These are phyloP conservation scores for Obelidium mucronatum DNA, from an alignment of 192 early-diverging fungal species.

Conservation along the genomic window DNA sequence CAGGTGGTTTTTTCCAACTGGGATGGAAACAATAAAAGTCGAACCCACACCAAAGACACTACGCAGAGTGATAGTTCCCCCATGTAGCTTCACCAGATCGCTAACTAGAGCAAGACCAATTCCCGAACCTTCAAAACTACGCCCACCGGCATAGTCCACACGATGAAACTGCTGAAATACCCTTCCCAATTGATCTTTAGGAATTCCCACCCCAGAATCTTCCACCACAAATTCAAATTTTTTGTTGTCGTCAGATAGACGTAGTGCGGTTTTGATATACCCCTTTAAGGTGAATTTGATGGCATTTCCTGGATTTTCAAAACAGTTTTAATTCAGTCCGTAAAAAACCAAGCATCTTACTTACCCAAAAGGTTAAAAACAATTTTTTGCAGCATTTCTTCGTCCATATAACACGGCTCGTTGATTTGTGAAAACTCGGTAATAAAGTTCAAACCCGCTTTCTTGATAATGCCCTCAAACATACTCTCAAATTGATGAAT, in stretches of 20 bases:
- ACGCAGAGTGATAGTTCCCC: constrained; percentile 49
- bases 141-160: constrained; percentile 58
- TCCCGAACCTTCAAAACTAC: constrained; percentile 66
- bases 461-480: constrained; percentile 61
- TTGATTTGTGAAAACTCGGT: constrained; percentile 44
- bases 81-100: constrained; percentile 63
- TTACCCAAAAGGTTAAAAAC: constrained; percentile 67
- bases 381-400: constrained; percentile 70
- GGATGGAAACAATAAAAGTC: constrained; percentile 57
- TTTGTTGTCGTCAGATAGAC: constrained; percentile 42
- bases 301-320: constrained; percentile 58
- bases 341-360: no score
- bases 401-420: constrained; percentile 53
- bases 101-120: constrained; percentile 65
- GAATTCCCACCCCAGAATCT: constrained; percentile 62
- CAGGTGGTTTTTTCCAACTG: constrained; percentile 56
- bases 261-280: constrained; percentile 45
- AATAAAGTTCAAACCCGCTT: constrained; percentile 49
- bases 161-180: constrained; percentile 71
- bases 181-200: constrained; percentile 47
- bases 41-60: constrained; percentile 55
- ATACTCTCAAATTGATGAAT: constrained; percentile 58
- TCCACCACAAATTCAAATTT: constrained; percentile 39
- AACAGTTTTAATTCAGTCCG: constrained; percentile 54
- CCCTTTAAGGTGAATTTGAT: constrained; percentile 56